Evolutionary conservation across 2,329 filamentous ascomycete species (phyloP).

Genomic region (Trichoderma polysporum): DNA sequence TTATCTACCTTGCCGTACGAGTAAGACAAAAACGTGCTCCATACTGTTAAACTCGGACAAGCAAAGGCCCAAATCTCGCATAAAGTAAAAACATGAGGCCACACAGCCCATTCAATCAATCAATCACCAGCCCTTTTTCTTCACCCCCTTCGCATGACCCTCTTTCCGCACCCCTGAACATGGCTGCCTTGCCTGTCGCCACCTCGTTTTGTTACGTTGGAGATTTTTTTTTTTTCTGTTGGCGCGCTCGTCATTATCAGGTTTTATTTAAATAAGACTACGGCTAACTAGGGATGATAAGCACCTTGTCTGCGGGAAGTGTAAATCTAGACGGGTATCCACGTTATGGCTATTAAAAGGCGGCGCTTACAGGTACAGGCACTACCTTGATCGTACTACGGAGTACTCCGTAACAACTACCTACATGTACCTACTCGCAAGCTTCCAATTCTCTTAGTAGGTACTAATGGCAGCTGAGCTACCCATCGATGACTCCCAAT

Average conservation of each 20-base stretch:
- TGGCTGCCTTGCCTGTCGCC: slow-evolving; percentile 3
- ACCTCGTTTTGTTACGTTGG: too few relatives aligned
- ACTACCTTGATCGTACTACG: not conserved
- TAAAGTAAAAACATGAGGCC: not conserved
- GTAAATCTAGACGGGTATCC: not conserved
- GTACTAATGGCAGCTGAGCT: too few relatives aligned
- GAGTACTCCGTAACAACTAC: not conserved
- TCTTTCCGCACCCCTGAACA: not conserved
- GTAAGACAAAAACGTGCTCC: not conserved
- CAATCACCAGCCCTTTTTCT: slow-evolving; percentile 3
- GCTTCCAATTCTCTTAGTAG: too few relatives aligned
- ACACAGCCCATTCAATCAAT: not conserved
- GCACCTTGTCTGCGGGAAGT: slow-evolving; percentile 3
- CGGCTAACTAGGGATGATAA: not conserved
- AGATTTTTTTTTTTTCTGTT: not conserved
- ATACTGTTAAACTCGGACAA: not conserved
- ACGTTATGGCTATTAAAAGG: not conserved
- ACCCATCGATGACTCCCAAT: too few relatives aligned
- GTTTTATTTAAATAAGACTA: not conserved
- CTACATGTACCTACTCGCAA: too few relatives aligned
- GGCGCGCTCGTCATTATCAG: not conserved
- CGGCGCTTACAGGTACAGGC: not conserved
- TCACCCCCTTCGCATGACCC: slow-evolving; percentile 7
- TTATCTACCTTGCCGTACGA: not conserved
- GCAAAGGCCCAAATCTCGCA: not conserved